Evolutionary conservation across 2,329 filamentous ascomycete genomes (phyloP).

Genomic region (Coniochaeta prunicola): DNA sequence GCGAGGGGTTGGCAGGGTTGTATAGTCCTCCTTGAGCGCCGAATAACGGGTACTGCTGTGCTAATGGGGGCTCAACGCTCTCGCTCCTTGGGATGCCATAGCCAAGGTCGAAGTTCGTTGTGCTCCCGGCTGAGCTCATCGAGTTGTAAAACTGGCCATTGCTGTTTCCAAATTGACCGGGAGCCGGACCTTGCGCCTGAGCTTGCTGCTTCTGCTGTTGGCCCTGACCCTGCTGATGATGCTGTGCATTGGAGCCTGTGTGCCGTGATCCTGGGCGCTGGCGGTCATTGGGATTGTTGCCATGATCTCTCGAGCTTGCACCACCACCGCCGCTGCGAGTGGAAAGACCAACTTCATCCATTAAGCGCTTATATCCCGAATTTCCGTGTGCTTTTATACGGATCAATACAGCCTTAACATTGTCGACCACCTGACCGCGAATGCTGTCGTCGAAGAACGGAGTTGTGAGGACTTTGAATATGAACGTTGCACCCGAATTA

Average conservation of each 20-base stretch:
- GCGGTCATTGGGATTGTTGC: slow-evolving; percentile 36
- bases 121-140: slow-evolving; percentile 31
- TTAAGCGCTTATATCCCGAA: slow-evolving; percentile 86
- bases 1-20: slow-evolving; percentile 27
- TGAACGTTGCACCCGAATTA: slow-evolving; percentile 85
- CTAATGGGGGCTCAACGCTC: slow-evolving; percentile 39
- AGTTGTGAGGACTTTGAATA: slow-evolving; percentile 97
- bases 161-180: slow-evolving; percentile 11
- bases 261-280: slow-evolving; percentile 52
- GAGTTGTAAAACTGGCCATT: slow-evolving; percentile 47
- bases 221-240: slow-evolving; percentile 28
- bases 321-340: slow-evolving; percentile 42
- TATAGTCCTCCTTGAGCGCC: slow-evolving; percentile 46
- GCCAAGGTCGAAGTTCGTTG: slow-evolving; percentile 41
- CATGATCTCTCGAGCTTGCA: slow-evolving; percentile 35
- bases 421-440: slow-evolving; percentile 81
- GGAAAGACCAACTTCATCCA: slow-evolving; percentile 95
- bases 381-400: slow-evolving; percentile 90
- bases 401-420: slow-evolving; percentile 80
- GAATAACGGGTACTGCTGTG: slow-evolving; percentile 39
- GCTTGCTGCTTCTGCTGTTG: slow-evolving; percentile 18
- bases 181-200: slow-evolving; percentile 12
- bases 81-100: slow-evolving; percentile 47
- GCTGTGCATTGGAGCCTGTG: slow-evolving; percentile 35
- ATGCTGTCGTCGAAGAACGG: slow-evolving; percentile 95